Evolutionary conservation across 371 early-diverging fungal genomes (phyloP).

Genomic region (Mucor piriformis): DNA sequence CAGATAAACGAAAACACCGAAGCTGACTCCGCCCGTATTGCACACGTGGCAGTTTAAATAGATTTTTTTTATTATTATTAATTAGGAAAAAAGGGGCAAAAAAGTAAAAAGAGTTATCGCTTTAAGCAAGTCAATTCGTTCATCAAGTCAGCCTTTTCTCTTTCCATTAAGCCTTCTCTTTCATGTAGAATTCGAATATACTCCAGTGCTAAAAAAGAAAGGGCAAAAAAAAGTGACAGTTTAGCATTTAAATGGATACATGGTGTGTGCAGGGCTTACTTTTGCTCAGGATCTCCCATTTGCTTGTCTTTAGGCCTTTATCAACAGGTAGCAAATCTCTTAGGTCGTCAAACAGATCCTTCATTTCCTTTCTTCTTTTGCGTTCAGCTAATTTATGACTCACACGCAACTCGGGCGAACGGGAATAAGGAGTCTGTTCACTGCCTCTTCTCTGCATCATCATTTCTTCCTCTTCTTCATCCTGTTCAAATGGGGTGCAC

Average conservation of each 20-base stretch:
- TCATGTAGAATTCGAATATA: constrained; percentile 23
- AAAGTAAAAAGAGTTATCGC: background rate
- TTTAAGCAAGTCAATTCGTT: constrained; percentile 22
- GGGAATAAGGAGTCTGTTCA: constrained; percentile 57
- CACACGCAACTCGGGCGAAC: constrained; percentile 61
- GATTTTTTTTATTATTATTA: too few species aligned
- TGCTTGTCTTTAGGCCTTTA: constrained; percentile 68
- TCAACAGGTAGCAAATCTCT: constrained; percentile 69
- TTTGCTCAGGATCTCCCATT: constrained; percentile 82
- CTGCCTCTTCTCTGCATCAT: constrained; percentile 2
- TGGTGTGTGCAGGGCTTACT: constrained; percentile 49
- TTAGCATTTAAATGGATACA: too few species aligned
- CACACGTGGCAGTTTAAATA: too few species aligned
- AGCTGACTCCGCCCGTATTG: too few species aligned
- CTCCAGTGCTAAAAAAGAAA: constrained; percentile 19
- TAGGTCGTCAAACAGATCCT: constrained; percentile 78
- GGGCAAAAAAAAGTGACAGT: background rate
- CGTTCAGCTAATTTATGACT: constrained; percentile 81
- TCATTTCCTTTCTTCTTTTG: constrained; percentile 80
- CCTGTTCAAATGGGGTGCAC: background rate
- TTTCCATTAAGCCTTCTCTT: constrained; percentile 23
- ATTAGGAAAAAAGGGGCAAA: too few species aligned
- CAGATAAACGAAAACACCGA: too few species aligned
- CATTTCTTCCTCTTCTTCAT: background rate
- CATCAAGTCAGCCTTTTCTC: constrained; percentile 21